phyloP scores from a whole-genome alignment of 2,329 filamentous ascomycete species.

The Cercospora sp. region DNA sequence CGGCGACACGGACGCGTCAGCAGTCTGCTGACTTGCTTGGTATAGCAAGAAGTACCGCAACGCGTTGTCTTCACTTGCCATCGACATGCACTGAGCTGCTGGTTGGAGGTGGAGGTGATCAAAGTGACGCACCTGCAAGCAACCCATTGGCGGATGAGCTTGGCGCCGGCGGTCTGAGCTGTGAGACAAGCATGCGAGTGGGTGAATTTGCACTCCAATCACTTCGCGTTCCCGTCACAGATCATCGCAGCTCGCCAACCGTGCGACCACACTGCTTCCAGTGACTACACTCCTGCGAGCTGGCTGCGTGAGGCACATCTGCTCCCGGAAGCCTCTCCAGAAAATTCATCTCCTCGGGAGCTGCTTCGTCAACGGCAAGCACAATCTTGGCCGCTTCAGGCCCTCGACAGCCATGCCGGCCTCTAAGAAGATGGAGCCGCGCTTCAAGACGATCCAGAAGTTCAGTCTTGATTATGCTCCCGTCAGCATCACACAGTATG shows the following conservation, averaged over 20 bases:
- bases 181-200: not conserved
- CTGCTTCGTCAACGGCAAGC: not conserved
- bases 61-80: not conserved
- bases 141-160: not conserved
- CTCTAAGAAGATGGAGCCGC: constrained; percentile 45
- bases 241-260: not conserved
- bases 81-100: not conserved
- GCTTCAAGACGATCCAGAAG: constrained; percentile 80
- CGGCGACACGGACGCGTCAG: not conserved
- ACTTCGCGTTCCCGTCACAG: not conserved
- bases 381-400: not conserved
- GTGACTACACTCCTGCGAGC: not conserved
- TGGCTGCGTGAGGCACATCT: not conserved
- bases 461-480: constrained; percentile 91
- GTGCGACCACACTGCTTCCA: not conserved
- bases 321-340: not conserved
- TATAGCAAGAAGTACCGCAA: not conserved
- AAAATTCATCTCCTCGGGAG: not conserved
- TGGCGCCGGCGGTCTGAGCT: not conserved
- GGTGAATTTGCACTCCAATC: not conserved
- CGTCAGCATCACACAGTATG: constrained; percentile 88
- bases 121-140: not conserved
- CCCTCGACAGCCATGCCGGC: constrained; percentile 30
- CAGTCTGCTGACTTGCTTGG: not conserved
- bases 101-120: not conserved